A percentile compares a stretch with the other conserved stretches of the same genome.
Conservation (phyloP, 495 filamentous ascomycete species). For the Opeltia flavorubescens region DNA sequence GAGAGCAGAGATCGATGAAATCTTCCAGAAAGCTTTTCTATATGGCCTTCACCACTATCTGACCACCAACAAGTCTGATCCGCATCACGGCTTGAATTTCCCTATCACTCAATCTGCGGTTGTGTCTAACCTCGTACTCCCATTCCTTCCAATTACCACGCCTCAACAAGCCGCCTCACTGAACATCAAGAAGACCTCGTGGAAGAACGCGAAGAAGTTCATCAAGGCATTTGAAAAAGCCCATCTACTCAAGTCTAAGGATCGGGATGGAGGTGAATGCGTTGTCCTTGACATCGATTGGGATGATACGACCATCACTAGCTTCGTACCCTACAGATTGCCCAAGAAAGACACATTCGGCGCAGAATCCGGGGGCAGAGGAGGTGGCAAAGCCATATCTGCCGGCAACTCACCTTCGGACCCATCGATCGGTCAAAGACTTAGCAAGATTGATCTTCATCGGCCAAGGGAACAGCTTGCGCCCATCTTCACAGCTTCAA, state of each 20-base stretch:
- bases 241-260: slow-evolving; percentile 48
- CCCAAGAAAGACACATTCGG: slow-evolving; percentile 37
- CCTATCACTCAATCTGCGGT: slow-evolving; percentile 52
- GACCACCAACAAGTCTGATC: slow-evolving; percentile 35
- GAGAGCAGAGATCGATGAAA: slow-evolving; percentile 48
- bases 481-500: slow-evolving; percentile 38
- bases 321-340: slow-evolving; percentile 51
- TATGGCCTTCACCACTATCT: slow-evolving; percentile 43
- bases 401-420: slow-evolving; percentile 19
- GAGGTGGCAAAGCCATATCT: slow-evolving; percentile 30
- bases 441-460: slow-evolving; percentile 40
- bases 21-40: slow-evolving; percentile 53
- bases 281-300: slow-evolving; percentile 57
- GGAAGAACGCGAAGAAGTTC: slow-evolving; percentile 63
- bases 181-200: slow-evolving; percentile 61
- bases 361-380: slow-evolving; percentile 20
- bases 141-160: slow-evolving; percentile 49
- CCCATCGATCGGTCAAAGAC: slow-evolving; percentile 42
- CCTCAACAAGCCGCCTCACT: slow-evolving; percentile 41
- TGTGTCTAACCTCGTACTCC: slow-evolving; percentile 51
- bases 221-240: slow-evolving; percentile 58
- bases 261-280: slow-evolving; percentile 50
- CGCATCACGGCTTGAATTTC: slow-evolving; percentile 41
- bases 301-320: slow-evolving; percentile 33
- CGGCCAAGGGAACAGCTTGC: slow-evolving; percentile 41